phyloP scores from a whole-genome alignment of 768 basidiomycete genomes.

The Asterophora parasitica region DNA sequence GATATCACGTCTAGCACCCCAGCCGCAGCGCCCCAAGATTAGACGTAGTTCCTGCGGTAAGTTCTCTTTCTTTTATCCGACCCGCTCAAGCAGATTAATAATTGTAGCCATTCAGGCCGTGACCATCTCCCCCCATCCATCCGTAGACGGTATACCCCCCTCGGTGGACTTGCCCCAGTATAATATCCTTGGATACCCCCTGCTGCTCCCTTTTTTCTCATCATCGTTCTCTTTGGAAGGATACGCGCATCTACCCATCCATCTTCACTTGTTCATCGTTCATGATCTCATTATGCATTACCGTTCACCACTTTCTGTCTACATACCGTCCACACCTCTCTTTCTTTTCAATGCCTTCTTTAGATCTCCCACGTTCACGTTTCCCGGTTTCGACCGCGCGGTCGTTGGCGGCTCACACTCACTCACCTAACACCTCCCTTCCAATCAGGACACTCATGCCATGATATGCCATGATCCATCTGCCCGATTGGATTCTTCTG shows the following conservation, averaged over 20 bases:
- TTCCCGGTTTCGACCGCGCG: neutral
- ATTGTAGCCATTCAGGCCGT: neutral
- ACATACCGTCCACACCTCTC: neutral
- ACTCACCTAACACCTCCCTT: conserved; percentile 4
- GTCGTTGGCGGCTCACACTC: conserved; percentile 8
- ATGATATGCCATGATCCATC: no score
- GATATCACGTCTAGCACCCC: neutral
- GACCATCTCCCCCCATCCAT: neutral
- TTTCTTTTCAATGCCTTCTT: neutral
- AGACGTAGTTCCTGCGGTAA: neutral
- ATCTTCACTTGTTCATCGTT: neutral
- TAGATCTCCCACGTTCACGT: neutral
- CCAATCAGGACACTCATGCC: conserved; percentile 2
- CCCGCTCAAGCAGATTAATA: neutral
- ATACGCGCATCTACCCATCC: neutral
- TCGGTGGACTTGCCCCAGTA: neutral
- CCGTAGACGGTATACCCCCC: neutral
- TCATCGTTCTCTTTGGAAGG: neutral
- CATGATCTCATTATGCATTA: conserved; percentile 5
- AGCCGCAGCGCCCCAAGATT: neutral
- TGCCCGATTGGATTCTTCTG: neutral
- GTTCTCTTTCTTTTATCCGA: neutral
- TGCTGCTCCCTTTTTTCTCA: neutral
- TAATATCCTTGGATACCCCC: conserved; percentile 7
- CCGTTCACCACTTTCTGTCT: neutral